Evolutionary conservation across 2,329 filamentous ascomycete species (phyloP).

Genomic region (Calonectria leucothoes): DNA sequence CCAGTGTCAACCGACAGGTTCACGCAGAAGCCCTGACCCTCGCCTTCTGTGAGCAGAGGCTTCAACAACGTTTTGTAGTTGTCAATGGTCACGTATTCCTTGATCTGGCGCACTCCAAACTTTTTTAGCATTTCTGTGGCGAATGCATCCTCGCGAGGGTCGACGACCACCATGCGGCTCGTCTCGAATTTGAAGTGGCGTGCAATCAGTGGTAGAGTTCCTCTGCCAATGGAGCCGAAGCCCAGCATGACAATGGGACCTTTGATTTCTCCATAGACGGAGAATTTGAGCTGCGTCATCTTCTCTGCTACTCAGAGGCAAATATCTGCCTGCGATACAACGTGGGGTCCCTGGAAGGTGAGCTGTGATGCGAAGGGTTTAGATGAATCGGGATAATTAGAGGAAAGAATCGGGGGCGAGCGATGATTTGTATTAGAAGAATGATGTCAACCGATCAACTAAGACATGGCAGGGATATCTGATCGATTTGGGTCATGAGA

Average conservation of each 20-base stretch:
- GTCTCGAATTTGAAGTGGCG: not conserved
- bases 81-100: constrained; percentile 1
- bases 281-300: not conserved
- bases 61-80: not conserved
- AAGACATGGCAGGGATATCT: not conserved
- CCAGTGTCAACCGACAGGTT: not conserved
- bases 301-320: not conserved
- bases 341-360: not conserved
- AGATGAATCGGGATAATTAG: not conserved
- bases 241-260: not conserved
- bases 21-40: not conserved
- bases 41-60: not conserved
- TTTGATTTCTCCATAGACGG: not conserved
- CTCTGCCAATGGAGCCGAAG: not conserved
- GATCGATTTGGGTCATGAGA: not conserved
- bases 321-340: not conserved
- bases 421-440: not conserved
- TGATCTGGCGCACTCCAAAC: constrained; percentile 1
- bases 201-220: not conserved
- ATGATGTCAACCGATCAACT: not conserved
- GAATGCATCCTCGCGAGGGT: not conserved
- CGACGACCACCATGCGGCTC: constrained; percentile 2
- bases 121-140: not conserved
- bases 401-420: no score
- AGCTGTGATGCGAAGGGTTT: not conserved